These are phyloP conservation scores for Talaromyces piceae DNA, from an alignment of 2,329 filamentous ascomycete genomes.

Conservation along the genomic window DNA sequence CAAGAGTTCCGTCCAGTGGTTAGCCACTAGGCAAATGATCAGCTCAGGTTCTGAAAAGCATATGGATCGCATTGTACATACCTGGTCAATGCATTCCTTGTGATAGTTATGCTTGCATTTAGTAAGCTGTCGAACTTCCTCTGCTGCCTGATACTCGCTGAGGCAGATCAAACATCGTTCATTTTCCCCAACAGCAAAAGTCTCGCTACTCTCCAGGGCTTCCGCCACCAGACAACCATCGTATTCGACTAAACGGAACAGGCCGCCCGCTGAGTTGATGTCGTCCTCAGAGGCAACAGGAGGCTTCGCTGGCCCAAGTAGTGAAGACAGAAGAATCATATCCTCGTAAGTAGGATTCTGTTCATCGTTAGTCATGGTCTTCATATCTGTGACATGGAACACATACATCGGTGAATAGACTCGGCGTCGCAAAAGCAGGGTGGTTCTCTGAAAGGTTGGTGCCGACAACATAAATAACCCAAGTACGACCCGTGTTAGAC, in stretches of 20 bases:
- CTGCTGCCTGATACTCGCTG: slow-evolving; percentile 56
- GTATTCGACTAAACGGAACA: slow-evolving; percentile 47
- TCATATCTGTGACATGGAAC: not conserved
- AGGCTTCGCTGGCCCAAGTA: slow-evolving; percentile 61
- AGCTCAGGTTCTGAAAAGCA: not conserved
- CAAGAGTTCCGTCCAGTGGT: slow-evolving; percentile 30
- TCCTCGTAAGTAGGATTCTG: slow-evolving; percentile 62
- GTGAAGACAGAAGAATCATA: slow-evolving; percentile 61
- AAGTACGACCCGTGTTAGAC: slow-evolving; percentile 50
- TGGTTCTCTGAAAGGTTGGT: slow-evolving; percentile 64
- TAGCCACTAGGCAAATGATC: slow-evolving; percentile 6
- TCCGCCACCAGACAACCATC: slow-evolving; percentile 41
- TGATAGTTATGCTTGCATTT: slow-evolving; percentile 63
- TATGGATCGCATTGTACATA: slow-evolving; percentile 27
- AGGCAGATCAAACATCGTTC: slow-evolving; percentile 61
- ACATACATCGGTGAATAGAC: slow-evolving; percentile 60
- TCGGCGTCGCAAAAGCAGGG: slow-evolving; percentile 61
- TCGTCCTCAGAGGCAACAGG: slow-evolving; percentile 60
- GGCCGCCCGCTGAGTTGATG: slow-evolving; percentile 53
- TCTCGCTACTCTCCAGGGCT: slow-evolving; percentile 32
- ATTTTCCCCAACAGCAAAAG: slow-evolving; percentile 33
- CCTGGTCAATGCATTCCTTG: slow-evolving; percentile 62
- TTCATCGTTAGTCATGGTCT: not conserved
- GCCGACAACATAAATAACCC: slow-evolving; percentile 65
- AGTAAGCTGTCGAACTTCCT: slow-evolving; percentile 53